Conservation (phyloP, 2,329 filamentous ascomycete species). For the Xenoacremonium recifei region DNA sequence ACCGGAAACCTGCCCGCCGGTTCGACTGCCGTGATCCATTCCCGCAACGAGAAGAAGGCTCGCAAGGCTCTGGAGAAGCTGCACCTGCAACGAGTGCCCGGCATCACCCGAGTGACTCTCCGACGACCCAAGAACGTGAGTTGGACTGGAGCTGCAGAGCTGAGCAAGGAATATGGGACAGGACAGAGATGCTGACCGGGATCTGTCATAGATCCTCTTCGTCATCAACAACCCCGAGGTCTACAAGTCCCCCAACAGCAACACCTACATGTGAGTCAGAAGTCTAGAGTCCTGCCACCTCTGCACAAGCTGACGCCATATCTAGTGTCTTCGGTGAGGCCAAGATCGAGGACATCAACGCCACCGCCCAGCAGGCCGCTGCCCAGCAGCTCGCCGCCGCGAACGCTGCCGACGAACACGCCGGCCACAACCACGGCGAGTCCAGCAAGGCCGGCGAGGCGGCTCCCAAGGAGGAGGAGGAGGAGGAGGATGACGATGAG, state of each 20-base stretch:
- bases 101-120: conserved; percentile 97
- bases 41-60: conserved; percentile 99
- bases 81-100: conserved; percentile 91
- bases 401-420: conserved; percentile 62
- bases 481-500: conserved; percentile 90
- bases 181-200: conserved; percentile 21
- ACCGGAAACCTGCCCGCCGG: conserved; percentile 79
- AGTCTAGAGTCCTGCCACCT: too few relatives aligned
- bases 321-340: conserved; percentile 98
- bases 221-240: conserved; percentile 99
- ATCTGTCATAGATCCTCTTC: conserved; percentile 79
- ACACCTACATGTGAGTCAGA: conserved; percentile 98
- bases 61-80: conserved; percentile 99
- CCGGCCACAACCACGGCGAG: conserved; percentile 71
- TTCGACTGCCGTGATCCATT: conserved; percentile 88
- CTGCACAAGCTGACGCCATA: too few relatives aligned
- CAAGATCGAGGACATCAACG: conserved; percentile 99
- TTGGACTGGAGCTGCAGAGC: conserved; percentile 29
- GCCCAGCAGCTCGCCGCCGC: conserved; percentile 89
- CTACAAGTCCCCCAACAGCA: conserved; percentile 98
- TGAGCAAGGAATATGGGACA: not conserved
- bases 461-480: conserved; percentile 62
- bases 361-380: conserved; percentile 91
- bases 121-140: conserved; percentile 98
- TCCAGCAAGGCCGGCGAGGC: conserved; percentile 61